phyloP scores from a whole-genome alignment of 2,329 filamentous ascomycete species.

The Amauroascus niger region DNA sequence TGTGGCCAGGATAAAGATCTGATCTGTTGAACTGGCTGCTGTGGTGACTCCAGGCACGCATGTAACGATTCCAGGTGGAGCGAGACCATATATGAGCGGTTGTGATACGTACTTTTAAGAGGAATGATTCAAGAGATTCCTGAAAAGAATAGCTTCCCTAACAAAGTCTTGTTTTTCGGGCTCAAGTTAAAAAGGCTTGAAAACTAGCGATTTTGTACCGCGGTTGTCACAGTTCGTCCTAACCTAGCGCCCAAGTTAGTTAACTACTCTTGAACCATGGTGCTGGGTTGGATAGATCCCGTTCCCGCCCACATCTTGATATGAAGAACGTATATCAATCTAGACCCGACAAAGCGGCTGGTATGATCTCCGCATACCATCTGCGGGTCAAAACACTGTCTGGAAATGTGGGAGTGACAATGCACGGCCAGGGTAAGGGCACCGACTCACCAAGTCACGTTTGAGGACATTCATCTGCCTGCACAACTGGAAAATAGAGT shows the following conservation, averaged over 20 bases:
- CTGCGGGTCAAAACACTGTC: background rate
- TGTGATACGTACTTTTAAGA: no score
- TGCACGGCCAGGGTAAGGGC: background rate
- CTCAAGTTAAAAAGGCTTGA: background rate
- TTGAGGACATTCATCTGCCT: background rate
- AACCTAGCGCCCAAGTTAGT: no score
- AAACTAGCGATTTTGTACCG: background rate
- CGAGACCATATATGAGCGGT: no score
- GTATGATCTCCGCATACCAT: background rate
- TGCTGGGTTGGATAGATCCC: conserved; percentile 2
- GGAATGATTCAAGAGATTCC: background rate
- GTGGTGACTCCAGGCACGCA: no score
- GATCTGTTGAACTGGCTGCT: no score
- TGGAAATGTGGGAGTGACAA: background rate
- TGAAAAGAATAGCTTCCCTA: background rate
- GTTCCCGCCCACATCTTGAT: background rate
- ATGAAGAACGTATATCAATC: background rate
- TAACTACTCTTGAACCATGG: background rate
- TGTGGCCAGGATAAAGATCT: no score
- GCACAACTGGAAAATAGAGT: background rate
- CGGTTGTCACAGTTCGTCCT: background rate
- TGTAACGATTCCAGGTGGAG: no score
- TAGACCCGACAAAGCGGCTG: conserved; percentile 3
- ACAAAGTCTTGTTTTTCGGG: no score
- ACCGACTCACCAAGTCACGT: background rate